phyloP scores from a whole-genome alignment of 768 basidiomycete genomes.

The Auriscalpium orientale region DNA sequence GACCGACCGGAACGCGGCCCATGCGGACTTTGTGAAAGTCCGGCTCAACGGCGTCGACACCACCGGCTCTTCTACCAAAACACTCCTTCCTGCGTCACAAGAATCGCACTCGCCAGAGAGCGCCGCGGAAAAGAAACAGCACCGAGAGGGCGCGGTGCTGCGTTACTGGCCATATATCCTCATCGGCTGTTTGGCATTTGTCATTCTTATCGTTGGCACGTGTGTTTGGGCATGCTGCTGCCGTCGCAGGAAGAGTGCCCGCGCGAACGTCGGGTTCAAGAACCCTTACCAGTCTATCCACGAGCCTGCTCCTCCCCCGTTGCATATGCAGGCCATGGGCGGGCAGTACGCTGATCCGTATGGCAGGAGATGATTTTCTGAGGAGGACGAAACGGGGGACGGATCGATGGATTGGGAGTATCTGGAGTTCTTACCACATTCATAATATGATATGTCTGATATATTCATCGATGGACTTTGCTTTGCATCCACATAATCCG shows the following conservation, averaged over 20 bases:
- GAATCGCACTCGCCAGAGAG: constrained; percentile 57
- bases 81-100: constrained; percentile 53
- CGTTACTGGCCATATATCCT: constrained; percentile 73
- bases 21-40: constrained; percentile 56
- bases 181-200: constrained; percentile 45
- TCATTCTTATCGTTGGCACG: constrained; percentile 37
- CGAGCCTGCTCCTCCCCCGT: constrained; percentile 24
- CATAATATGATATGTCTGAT: too few relatives aligned
- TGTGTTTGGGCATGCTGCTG: constrained; percentile 58
- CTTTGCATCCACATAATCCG: too few relatives aligned
- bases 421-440: too few relatives aligned
- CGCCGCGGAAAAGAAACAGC: constrained; percentile 58
- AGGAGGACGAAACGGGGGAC: too few relatives aligned
- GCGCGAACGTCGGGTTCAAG: constrained; percentile 8
- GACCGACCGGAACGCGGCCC: constrained; percentile 44
- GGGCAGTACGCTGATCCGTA: constrained; percentile 1
- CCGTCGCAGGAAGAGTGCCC: constrained; percentile 5
- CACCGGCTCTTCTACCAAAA: constrained; percentile 43
- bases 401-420: too few relatives aligned
- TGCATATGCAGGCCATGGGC: constrained; percentile 21
- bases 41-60: constrained; percentile 57
- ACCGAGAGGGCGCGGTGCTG: constrained; percentile 53
- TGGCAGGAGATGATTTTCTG: background rate
- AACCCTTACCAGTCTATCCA: constrained; percentile 23
- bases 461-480: too few relatives aligned